phyloP scores from a whole-genome alignment of 768 basidiomycete genomes.

The Serpula lacrymans region DNA sequence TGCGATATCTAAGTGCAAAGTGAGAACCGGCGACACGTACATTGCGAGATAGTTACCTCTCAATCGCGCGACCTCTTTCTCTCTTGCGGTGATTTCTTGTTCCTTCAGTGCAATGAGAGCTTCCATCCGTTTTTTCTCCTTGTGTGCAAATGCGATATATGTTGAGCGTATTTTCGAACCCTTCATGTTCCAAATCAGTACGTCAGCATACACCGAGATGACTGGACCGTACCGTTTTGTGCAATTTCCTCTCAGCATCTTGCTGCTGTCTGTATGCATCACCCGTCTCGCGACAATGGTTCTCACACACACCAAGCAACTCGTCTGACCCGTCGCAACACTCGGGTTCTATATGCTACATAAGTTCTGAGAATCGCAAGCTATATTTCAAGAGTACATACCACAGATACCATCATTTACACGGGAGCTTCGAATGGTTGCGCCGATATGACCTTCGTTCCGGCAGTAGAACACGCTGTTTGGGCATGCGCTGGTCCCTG shows the following conservation, averaged over 20 bases:
- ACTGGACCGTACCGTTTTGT: constrained; percentile 62
- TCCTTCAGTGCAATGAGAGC: constrained; percentile 49
- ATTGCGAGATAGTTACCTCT: constrained; percentile 45
- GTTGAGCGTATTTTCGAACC: constrained; percentile 88
- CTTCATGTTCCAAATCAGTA: constrained; percentile 33
- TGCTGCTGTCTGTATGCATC: constrained; percentile 60
- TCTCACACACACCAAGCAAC: constrained; percentile 69
- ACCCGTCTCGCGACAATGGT: constrained; percentile 76
- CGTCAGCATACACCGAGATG: background rate
- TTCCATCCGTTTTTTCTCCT: constrained; percentile 86
- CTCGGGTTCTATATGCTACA: constrained; percentile 58
- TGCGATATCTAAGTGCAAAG: constrained; percentile 57
- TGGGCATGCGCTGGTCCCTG: constrained; percentile 84
- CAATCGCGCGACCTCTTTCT: constrained; percentile 71
- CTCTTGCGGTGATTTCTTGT: constrained; percentile 56
- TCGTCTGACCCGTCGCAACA: constrained; percentile 99
- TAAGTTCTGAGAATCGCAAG: constrained; percentile 11
- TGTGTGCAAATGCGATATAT: constrained; percentile 83
- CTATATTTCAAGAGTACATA: constrained; percentile 32
- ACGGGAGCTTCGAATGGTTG: constrained; percentile 71
- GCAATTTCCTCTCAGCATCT: constrained; percentile 74
- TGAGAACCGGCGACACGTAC: background rate
- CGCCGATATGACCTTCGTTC: constrained; percentile 87
- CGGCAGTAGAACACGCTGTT: constrained; percentile 76
- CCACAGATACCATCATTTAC: constrained; percentile 95